These are phyloP conservation scores for Cenococcum geophilum DNA, from an alignment of 495 filamentous ascomycete genomes.

Conservation along the genomic window DNA sequence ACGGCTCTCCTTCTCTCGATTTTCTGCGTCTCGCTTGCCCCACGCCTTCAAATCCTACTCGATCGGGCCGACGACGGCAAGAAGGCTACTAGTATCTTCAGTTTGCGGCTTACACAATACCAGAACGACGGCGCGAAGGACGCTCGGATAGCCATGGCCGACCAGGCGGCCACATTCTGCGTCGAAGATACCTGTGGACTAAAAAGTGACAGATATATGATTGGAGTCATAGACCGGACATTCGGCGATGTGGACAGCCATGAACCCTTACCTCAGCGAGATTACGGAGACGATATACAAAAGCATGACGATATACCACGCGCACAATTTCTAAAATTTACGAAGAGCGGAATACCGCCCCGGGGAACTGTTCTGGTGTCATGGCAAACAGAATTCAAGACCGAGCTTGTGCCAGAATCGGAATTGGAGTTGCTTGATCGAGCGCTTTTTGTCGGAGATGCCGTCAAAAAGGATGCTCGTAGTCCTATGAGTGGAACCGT, in stretches of 20 bases:
- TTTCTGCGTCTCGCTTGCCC: not conserved
- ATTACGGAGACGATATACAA: slow-evolving; percentile 29
- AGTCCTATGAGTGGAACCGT: slow-evolving; percentile 42
- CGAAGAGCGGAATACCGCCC: slow-evolving; percentile 37
- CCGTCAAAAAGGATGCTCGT: slow-evolving; percentile 36
- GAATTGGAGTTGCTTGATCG: slow-evolving; percentile 37
- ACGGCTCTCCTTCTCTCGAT: not conserved
- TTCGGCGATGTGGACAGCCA: slow-evolving; percentile 38
- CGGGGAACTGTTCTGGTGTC: slow-evolving; percentile 35
- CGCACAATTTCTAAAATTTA: slow-evolving; percentile 30
- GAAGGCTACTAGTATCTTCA: not conserved
- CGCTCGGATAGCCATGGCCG: not conserved
- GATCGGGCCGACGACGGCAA: not conserved
- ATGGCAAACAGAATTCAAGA: slow-evolving; percentile 29
- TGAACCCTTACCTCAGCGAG: slow-evolving; percentile 29
- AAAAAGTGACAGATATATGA: slow-evolving; percentile 23
- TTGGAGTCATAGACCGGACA: slow-evolving; percentile 37
- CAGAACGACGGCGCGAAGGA: not conserved
- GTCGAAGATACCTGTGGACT: slow-evolving; percentile 34
- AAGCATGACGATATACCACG: slow-evolving; percentile 16
- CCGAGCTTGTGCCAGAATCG: slow-evolving; percentile 32
- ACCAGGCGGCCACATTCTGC: slow-evolving; percentile 22
- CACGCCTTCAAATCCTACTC: not conserved
- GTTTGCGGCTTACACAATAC: not conserved
- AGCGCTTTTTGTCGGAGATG: slow-evolving; percentile 37